Evolutionary conservation across 345 rosid species (phyloP).

Genomic region (Gossypium rotundifolium): DNA sequence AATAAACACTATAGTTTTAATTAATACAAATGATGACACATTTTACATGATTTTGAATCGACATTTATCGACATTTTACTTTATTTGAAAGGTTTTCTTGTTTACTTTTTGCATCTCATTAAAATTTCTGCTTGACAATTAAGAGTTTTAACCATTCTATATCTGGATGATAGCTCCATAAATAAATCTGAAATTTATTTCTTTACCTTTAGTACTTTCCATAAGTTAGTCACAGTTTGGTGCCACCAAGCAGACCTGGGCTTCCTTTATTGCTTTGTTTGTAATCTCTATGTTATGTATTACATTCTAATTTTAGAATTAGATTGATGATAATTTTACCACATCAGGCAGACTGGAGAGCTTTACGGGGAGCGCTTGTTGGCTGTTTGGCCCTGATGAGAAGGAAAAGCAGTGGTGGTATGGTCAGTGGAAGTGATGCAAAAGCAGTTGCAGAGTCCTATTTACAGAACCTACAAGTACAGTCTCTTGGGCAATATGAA

Average conservation of each 20-base stretch:
- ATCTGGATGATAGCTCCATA: background rate
- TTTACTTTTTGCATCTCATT: conserved; percentile 5
- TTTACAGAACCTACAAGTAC: conserved; percentile 56
- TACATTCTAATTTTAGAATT: conserved; percentile 12
- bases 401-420: conserved; percentile 48
- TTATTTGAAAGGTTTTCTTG: background rate
- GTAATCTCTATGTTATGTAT: background rate
- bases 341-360: conserved; percentile 92
- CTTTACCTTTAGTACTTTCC: background rate
- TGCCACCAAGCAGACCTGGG: background rate
- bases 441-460: conserved; percentile 52
- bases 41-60: background rate
- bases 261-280: background rate
- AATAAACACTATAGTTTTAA: conserved; percentile 1
- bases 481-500: conserved; percentile 64
- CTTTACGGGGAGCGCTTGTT: conserved; percentile 76
- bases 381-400: conserved; percentile 80
- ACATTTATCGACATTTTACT: background rate
- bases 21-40: background rate
- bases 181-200: background rate
- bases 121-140: background rate
- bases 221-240: background rate
- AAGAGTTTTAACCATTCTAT: background rate
- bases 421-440: conserved; percentile 48
- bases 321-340: conserved; percentile 25